Percentiles rank a stretch among this genome's conserved stretches.
These are phyloP conservation scores for Aspergillus kassunensis DNA, from an alignment of 495 filamentous ascomycete species.

Conservation along the genomic window DNA sequence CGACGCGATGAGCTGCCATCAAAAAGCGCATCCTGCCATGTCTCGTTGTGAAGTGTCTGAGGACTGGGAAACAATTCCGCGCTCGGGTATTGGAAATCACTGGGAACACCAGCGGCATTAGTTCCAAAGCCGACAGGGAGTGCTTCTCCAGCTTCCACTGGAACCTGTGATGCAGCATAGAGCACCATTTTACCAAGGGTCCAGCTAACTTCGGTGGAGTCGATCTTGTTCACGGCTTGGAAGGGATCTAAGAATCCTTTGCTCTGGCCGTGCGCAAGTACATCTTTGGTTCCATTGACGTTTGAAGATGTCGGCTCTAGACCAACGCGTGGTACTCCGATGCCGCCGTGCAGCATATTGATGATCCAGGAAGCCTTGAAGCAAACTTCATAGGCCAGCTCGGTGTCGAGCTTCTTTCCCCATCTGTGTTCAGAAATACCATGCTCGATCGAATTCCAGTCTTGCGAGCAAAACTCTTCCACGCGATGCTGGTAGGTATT, in stretches of 20 bases:
- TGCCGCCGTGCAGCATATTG: conserved; percentile 91
- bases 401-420: conserved; percentile 71
- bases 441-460: conserved; percentile 70
- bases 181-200: conserved; percentile 97
- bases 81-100: conserved; percentile 85
- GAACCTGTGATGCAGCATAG: conserved; percentile 86
- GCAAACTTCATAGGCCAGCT: conserved; percentile 78
- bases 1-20: conserved; percentile 56
- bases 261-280: conserved; percentile 63
- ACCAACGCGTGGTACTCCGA: conserved; percentile 87
- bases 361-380: conserved; percentile 99
- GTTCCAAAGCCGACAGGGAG: conserved; percentile 88
- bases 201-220: conserved; percentile 94
- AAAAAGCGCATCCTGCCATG: conserved; percentile 73
- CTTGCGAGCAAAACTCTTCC: conserved; percentile 74
- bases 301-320: conserved; percentile 55
- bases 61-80: conserved; percentile 44
- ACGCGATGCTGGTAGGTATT: conserved; percentile 85
- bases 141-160: conserved; percentile 51
- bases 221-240: conserved; percentile 89
- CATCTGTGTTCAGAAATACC: conserved; percentile 61
- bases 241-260: conserved; percentile 87
- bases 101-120: conserved; percentile 64
- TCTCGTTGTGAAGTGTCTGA: conserved; percentile 51
- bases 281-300: conserved; percentile 73